A percentile compares a stretch with the other conserved stretches of the same genome.
These are phyloP conservation scores for Aotearoamyces nothofagi DNA, from an alignment of 2,329 filamentous ascomycete genomes.

Conservation along the genomic window DNA sequence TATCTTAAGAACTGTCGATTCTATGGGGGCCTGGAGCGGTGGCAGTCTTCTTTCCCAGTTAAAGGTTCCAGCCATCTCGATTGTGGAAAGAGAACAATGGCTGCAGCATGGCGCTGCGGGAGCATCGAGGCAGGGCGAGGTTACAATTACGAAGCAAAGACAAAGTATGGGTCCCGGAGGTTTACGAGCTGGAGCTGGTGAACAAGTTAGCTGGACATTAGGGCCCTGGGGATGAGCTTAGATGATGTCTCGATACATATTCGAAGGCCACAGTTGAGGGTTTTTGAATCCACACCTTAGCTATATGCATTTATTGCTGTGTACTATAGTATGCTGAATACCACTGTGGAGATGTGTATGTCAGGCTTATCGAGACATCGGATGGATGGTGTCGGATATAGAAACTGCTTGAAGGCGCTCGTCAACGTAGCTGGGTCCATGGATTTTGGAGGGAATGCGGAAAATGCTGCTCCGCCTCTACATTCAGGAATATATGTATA, in stretches of 20 bases:
- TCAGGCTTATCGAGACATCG: no score
- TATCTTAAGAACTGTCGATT: constrained; percentile 48
- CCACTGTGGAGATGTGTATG: no score
- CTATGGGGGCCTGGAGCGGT: constrained; percentile 60
- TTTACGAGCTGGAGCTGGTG: constrained; percentile 25
- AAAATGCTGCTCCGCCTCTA: no score
- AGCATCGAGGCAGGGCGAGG: constrained; percentile 41
- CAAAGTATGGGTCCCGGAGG: constrained; percentile 48
- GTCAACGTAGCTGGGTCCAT: no score
- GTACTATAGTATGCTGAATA: no score
- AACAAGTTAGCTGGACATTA: constrained; percentile 40
- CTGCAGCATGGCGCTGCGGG: constrained; percentile 49
- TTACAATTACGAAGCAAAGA: constrained; percentile 41
- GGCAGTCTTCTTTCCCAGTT: constrained; percentile 56
- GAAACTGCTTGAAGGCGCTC: no score
- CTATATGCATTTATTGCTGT: no score
- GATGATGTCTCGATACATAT: not conserved
- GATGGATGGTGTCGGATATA: no score
- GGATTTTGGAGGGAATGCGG: no score
- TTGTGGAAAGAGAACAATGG: constrained; percentile 59
- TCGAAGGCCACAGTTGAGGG: no score
- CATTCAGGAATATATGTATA: no score
- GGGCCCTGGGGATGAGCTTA: constrained; percentile 35
- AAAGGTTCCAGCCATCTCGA: constrained; percentile 51
- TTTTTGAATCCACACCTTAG: no score